phyloP scores from a whole-genome alignment of 768 basidiomycete species.

The Tremella yokohamensis region DNA sequence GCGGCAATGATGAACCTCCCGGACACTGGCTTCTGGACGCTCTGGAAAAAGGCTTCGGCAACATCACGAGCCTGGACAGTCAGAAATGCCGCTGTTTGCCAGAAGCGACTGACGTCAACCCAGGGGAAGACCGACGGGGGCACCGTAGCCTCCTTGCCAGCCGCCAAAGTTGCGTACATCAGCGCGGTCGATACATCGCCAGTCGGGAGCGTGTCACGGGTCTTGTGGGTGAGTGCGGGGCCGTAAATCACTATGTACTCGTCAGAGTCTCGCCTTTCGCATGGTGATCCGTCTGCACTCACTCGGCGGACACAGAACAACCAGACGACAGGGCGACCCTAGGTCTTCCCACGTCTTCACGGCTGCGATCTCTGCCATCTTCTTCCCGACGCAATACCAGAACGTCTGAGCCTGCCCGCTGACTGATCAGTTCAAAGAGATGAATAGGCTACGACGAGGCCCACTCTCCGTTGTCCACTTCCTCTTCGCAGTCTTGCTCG shows the following conservation, averaged over 20 bases:
- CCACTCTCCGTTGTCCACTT: conserved; percentile 18
- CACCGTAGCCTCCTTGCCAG: conserved; percentile 82
- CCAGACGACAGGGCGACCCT: conserved; percentile 20
- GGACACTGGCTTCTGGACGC: conserved; percentile 7
- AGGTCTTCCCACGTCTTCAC: conserved; percentile 17
- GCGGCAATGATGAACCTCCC: conserved; percentile 21
- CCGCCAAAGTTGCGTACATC: conserved; percentile 70
- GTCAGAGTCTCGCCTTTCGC: too few relatives aligned
- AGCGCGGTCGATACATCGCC: conserved; percentile 52
- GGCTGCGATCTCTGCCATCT: conserved; percentile 34
- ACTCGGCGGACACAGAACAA: conserved; percentile 30
- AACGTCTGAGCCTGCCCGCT: not conserved
- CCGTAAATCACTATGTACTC: too few relatives aligned
- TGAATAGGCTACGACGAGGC: not conserved
- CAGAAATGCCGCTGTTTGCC: not conserved
- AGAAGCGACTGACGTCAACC: not conserved
- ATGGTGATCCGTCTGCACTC: too few relatives aligned
- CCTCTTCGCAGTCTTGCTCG: conserved; percentile 24
- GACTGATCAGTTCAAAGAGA: not conserved
- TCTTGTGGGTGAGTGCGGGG: conserved; percentile 70
- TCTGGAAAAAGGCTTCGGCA: conserved; percentile 23
- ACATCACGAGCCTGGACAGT: conserved; percentile 16
- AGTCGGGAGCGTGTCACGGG: conserved; percentile 67
- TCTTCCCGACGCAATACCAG: conserved; percentile 43
- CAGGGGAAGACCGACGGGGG: too few relatives aligned